phyloP scores from a whole-genome alignment of 805 yeast genomes.

The Yarrowia sp. region DNA sequence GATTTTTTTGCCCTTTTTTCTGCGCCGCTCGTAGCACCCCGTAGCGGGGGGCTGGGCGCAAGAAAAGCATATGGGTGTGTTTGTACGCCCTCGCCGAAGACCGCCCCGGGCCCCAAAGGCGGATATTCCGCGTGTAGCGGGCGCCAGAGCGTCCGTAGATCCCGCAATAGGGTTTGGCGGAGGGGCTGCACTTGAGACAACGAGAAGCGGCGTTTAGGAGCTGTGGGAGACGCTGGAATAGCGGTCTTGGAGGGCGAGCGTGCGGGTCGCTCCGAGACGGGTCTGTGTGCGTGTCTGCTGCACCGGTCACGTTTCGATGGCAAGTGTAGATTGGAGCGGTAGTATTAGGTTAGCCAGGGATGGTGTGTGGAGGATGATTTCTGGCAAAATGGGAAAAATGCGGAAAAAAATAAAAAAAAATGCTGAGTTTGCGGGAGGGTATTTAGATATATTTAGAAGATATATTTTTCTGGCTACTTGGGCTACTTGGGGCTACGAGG shows the following conservation, averaged over 20 bases:
- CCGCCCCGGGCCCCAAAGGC: background rate
- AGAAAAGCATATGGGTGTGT: too few species aligned
- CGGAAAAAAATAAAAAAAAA: background rate
- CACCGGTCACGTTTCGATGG: conserved; percentile 14
- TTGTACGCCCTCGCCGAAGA: background rate
- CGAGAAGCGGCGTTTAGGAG: background rate
- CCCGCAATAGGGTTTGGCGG: conserved; percentile 1
- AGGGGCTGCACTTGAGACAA: conserved; percentile 23
- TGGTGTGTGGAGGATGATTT: background rate
- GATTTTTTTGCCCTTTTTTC: conserved; percentile 8
- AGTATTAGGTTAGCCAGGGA: conserved; percentile 29
- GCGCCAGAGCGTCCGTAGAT: background rate
- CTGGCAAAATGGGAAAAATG: background rate
- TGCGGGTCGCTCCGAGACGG: conserved; percentile 18
- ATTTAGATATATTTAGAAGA: too few species aligned
- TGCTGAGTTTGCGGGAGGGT: background rate
- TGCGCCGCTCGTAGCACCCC: too few species aligned
- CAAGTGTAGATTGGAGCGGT: background rate
- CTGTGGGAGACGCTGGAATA: background rate
- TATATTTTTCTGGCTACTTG: too few species aligned
- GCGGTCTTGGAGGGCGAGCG: background rate
- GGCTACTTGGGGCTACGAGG: too few species aligned
- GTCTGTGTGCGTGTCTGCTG: background rate
- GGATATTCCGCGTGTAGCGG: too few species aligned
- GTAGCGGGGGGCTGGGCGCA: too few species aligned